Base-by-base conservation (phyloP, 1,284 basidiomycete genomes). In the Dichomitus squalens region DNA sequence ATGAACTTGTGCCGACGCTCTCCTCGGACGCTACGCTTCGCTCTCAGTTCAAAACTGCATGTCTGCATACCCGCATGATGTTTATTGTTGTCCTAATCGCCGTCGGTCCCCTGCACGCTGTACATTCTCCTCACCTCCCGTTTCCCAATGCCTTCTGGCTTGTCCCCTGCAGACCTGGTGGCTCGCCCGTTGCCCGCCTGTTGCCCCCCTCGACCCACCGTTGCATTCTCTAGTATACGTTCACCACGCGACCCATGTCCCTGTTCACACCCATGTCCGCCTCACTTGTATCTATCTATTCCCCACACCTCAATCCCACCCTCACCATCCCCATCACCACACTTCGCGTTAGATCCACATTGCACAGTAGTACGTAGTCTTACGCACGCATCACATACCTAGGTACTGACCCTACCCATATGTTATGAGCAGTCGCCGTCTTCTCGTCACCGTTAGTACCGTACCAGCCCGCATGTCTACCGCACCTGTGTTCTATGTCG, bases 21-120 rank as follows among this genome's bases (percentile, higher is more conserved):
- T 52, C 29, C 39, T 52, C 61, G 58, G 61, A 63, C 57, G 61
- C 58, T 59, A 20, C 55, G 47, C 51, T 53, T 43, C 48, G 48
- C 53, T 35, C n/a, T 27, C 47, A 53, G 29, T 31, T 40, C 61
- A 60, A 63, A 60, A 63, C 59, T 54, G 56, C 50, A 52, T 57
- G 39, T 52, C 57, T 51, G 58, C 61, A 63, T 60, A 56, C 50
- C 55, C 34, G 56, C 61, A 60, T 56, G 48, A 44, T 63, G 58
- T 63, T 63, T 63, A 63, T 63, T 60, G 61, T 63, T 63, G 58
- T 63, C 57, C 56, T 53, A 44, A 58, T 58, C 56, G 14, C 23
- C 48, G 7, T 48, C 43, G 40, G 53, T 43, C 53, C 39, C 33
- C 46, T 38, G 21, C 44, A 52, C 55, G 44, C 46, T 57, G 55